Evolutionary conservation across 495 filamentous ascomycete species (phyloP), one percentile per base, ranked within the genome.

Genomic region (Daldinia loculata): DNA sequence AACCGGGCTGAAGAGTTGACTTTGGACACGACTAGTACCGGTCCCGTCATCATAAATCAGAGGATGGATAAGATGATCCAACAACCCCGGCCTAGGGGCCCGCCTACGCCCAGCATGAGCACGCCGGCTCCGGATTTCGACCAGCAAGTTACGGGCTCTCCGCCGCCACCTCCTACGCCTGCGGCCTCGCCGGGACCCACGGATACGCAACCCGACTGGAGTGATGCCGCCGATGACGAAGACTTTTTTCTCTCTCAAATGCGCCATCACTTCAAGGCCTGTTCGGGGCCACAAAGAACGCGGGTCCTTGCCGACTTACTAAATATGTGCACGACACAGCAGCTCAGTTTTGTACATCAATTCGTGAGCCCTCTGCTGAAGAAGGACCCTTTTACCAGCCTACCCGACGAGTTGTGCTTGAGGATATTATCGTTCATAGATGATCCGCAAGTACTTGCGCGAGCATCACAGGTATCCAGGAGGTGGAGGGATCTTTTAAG

Each of bases 371-470:
- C 95, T 38, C 84, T 94, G 53, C 82, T 99, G 65, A 97, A 97
- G 80, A 97, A 97, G 77, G 95, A 99, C 81, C 95, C 95, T 0
- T 98, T 99, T 66, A 89, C 87, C 50, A 89, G 89, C 32, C 85
- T 98, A 52, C 95, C 95, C 6, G 93, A 94, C 78, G 95, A 99
- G 78, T 80, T 99, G 41, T 98, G 94, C 76, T 84, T 98, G 66
- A 86, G 93, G 71, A 91, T 97, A 63, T 86, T 98, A 32, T 94
- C 93, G 22, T 98, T 93, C 75, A 91, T 99, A 72, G 96, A 98
- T 72, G 95, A 98, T 71, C 92, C 95, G 0, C 93, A 92, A 77
- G 94, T 95, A 4, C 87, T 99, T 17, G 94, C 93, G 32, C 86
- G 95, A 77, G 90, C 95, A 48, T 96, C 93, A 39, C 95, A 98